Base-by-base conservation (phyloP, 225 moss, liverwort and hornwort species). In the Pleurozium schreberi region DNA sequence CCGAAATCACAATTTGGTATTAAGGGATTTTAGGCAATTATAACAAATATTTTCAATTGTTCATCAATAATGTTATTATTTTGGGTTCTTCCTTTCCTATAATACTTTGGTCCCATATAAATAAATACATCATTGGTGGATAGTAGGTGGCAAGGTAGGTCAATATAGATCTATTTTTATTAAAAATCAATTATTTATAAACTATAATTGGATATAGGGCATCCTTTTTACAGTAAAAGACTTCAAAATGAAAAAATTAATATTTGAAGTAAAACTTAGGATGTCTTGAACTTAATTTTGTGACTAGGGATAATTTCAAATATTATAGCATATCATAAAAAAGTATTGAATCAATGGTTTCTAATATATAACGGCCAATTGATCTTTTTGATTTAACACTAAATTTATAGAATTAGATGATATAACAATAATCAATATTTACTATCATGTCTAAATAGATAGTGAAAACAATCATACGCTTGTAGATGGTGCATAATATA, bases 101-200 rank as follows among this genome's bases (percentile, higher is more conserved):
- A 31, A 31, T 47, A 74, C 4, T 74, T 47, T 47, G 31, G 7
- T 74, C 18, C 47, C 3, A 74, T 7, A 31, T 47, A 49, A 49
- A 33, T 12, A 3, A 47, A 31, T 49, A 31, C 7, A 75, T 7
- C 20, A 50, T 49, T 75, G 4, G 19, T 49, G 1, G 12, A 49
- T 0, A 2, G 4, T 31, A 49, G 6, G 30, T 30, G 8, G 9
- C 0, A 43, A 71, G 8, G 3, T 71, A 71, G 4, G 15, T 27
- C 0, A 43, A 27, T 26, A 43, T 3, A 42, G 5, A 71, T 8
- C 0, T 1, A 14, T 3, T 14, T 40, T 42, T 42, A 12, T n/a
- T 16, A 13, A 23, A 12, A 12, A 12, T 69, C 25, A 40, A 7
- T 5, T 9, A 9, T 34, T 18, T 17, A 0, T 4, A n/a, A 40